These are phyloP conservation scores for Apiospora marii DNA, from an alignment of 2,329 filamentous ascomycete species.

Conservation along the genomic window DNA sequence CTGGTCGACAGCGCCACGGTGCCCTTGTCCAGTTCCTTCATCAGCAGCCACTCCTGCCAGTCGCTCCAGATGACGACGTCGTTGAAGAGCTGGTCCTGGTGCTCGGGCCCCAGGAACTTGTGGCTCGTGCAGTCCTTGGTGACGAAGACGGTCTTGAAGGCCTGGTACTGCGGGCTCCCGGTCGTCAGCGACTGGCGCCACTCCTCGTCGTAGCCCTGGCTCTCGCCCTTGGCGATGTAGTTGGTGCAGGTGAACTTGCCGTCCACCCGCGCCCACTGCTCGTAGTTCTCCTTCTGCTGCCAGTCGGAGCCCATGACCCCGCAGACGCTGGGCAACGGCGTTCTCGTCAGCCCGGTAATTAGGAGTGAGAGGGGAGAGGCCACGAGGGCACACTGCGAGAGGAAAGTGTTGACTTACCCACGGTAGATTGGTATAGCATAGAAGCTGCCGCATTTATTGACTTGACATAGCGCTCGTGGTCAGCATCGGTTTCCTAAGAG, in stretches of 20 bases:
- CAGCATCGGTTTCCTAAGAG: neutral
- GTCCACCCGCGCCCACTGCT: neutral
- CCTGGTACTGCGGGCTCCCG: neutral
- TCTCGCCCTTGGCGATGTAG: neutral
- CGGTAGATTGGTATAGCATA: neutral
- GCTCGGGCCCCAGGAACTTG: neutral
- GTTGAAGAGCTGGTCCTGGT: neutral
- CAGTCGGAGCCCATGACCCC: neutral
- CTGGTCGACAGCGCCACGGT: neutral
- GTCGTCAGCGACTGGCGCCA: neutral
- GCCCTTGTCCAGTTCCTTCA: neutral
- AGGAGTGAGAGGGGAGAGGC: too few species aligned
- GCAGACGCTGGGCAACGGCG: neutral
- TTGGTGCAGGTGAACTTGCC: neutral
- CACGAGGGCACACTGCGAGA: neutral
- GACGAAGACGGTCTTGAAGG: neutral
- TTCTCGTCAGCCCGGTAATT: too few species aligned
- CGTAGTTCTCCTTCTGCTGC: neutral
- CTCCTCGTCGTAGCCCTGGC: neutral
- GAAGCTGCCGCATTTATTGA: neutral
- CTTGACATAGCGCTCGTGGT: neutral
- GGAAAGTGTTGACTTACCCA: neutral
- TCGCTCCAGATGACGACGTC: conserved; percentile 3
- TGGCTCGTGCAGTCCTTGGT: neutral
- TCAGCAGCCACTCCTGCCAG: conserved; percentile 14